Conservation (phyloP, 2,329 filamentous ascomycete species). For the Ascosphaera pollenicola region DNA sequence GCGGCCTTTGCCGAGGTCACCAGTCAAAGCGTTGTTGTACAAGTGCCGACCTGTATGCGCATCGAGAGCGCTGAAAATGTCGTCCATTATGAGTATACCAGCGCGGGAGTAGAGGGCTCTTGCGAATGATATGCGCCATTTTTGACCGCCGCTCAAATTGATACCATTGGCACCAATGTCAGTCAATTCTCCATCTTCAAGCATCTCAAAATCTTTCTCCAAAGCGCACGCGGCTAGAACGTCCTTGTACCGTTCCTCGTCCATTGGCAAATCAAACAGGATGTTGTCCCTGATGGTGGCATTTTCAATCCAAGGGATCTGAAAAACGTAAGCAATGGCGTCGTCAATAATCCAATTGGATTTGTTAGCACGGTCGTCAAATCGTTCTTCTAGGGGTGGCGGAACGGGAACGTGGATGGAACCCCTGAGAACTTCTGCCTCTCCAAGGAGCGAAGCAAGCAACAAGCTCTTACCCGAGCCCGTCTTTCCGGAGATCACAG, state of each 20-base stretch:
- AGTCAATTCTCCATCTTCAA: constrained; percentile 91
- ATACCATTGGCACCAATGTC: constrained; percentile 94
- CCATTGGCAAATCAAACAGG: constrained; percentile 83
- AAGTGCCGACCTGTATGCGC: constrained; percentile 90
- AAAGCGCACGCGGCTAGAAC: constrained; percentile 84
- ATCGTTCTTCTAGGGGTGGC: constrained; percentile 30
- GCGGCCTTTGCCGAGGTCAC: too few species aligned
- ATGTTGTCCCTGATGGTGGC: constrained; percentile 95
- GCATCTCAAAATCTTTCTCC: constrained; percentile 67
- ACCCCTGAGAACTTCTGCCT: constrained; percentile 46
- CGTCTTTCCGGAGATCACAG: constrained; percentile 54
- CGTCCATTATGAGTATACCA: constrained; percentile 90
- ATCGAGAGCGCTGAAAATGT: constrained; percentile 91
- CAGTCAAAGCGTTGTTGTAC: constrained; percentile 88
- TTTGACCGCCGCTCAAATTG: constrained; percentile 86
- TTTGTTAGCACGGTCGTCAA: constrained; percentile 37
- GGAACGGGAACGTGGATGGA: constrained; percentile 30
- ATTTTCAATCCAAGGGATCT: constrained; percentile 93
- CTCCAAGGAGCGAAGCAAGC: constrained; percentile 51
- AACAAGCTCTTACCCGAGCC: constrained; percentile 59
- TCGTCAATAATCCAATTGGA: constrained; percentile 46
- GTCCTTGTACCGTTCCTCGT: constrained; percentile 81
- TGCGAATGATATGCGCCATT: constrained; percentile 76
- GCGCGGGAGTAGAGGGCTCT: constrained; percentile 88
- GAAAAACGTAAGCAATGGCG: constrained; percentile 71